Percentiles rank a stretch among this genome's conserved stretches.
Conservation (phyloP, 169 alveolate species). For the Cyclospora cayetanensis region DNA sequence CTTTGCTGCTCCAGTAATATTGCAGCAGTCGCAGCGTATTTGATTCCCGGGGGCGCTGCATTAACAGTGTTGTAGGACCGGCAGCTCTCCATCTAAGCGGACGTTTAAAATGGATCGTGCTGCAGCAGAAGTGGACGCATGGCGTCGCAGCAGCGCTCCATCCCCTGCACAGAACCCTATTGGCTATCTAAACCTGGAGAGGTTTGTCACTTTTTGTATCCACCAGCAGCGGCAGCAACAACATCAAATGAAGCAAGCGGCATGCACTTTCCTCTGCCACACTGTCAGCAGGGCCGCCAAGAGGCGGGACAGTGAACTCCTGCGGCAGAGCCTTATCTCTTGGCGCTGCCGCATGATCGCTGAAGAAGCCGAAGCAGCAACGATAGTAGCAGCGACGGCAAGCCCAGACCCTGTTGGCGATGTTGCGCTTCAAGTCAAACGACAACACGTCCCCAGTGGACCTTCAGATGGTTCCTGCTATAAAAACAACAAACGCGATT, state of each 20-base stretch:
- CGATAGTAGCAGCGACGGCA: neutral
- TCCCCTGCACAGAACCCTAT: conserved; percentile 1
- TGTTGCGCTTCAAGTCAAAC: too few relatives aligned
- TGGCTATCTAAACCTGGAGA: neutral
- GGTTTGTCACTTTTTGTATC: neutral
- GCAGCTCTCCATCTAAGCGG: too few relatives aligned
- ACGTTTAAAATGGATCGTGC: too few relatives aligned
- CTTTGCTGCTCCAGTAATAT: too few relatives aligned
- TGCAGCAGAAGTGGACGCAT: neutral
- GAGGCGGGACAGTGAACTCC: neutral
- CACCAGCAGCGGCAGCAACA: conserved; percentile 45
- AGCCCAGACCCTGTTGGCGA: too few relatives aligned
- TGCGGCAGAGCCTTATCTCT: neutral
- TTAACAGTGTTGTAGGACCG: too few relatives aligned
- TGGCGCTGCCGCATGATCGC: conserved; percentile 20
- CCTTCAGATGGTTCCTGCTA: too few relatives aligned
- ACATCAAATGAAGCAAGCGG: neutral
- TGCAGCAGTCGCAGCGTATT: too few relatives aligned
- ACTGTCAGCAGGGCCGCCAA: neutral
- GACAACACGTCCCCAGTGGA: too few relatives aligned
- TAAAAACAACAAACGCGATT: too few relatives aligned
- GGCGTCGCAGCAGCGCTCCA: conserved; percentile 15
- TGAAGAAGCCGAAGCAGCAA: neutral
- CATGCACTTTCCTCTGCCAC: neutral
- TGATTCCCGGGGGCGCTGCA: too few relatives aligned